Percentiles rank a stretch among this genome's conserved stretches.
Evolutionary conservation across 345 rosid species (phyloP).

Genomic region (Eucalyptus melliodora): DNA sequence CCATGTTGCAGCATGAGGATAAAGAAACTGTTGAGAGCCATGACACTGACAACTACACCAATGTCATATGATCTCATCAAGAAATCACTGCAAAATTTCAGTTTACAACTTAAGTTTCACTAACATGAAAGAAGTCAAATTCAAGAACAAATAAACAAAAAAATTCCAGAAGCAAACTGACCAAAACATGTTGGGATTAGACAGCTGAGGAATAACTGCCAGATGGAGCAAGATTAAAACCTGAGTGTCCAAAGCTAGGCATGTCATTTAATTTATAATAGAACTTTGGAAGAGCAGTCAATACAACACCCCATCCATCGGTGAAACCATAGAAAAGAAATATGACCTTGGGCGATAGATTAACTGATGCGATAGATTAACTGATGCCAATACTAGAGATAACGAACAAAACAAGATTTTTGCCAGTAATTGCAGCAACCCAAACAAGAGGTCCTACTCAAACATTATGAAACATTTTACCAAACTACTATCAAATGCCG

Average conservation of each 20-base stretch:
- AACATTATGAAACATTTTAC: no score
- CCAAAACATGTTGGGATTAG: constrained; percentile 71
- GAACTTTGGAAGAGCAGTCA: background rate
- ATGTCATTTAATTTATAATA: background rate
- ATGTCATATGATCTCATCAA: constrained; percentile 75
- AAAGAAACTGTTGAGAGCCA: constrained; percentile 83
- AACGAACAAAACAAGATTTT: no score
- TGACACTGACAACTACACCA: constrained; percentile 89
- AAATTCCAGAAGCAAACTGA: background rate
- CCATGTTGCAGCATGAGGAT: constrained; percentile 83
- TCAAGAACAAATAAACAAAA: background rate
- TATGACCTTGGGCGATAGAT: no score
- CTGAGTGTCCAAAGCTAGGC: constrained; percentile 18
- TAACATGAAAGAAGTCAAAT: background rate
- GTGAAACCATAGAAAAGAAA: no score
- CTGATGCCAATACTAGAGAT: no score
- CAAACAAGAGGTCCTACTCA: no score
- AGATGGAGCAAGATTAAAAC: constrained; percentile 61
- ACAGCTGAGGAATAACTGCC: constrained; percentile 58
- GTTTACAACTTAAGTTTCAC: background rate
- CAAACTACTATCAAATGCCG: no score
- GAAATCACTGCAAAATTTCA: constrained; percentile 64
- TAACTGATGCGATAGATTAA: no score
- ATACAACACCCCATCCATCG: no score
- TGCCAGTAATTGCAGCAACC: no score